Base-by-base conservation (phyloP, 2,329 filamentous ascomycete species). In the Aspergillus thermomutatus region DNA sequence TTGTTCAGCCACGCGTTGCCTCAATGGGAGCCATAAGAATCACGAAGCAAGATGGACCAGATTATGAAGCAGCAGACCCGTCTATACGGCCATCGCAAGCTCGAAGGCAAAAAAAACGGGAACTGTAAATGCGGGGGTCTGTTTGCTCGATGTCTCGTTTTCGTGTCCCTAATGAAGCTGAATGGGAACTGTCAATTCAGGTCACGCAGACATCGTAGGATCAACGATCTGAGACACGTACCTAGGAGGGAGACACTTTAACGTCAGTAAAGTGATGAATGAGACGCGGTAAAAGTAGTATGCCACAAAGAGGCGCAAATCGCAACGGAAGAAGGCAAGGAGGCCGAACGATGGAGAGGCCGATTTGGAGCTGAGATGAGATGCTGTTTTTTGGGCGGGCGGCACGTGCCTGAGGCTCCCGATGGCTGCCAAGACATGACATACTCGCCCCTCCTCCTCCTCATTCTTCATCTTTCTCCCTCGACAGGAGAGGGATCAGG, bases 1-100 rank as follows among this genome's bases (percentile, higher is more conserved):
- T 59, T 63, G 52, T 70, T 69, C 60, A 70, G 64, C 69, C 70
- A 72, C 71, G 71, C 70, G 64, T 70, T 71, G 66, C 70, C 69
- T 73, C 70, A 66, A 71, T 65, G 68, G 71, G 66, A 73, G 73
- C 72, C 73, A 75, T 75, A 67, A 68, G 72, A 72, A 63, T 55
- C 52, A 54, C 28, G 37, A 62, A 64, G 57, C 60, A 56, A 65
- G 60, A 59, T 56, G 64, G 54, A 55, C 48, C 56, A 59, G 61
- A 55, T 53, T 51, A 53, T 60, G 55, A 59, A 60, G 60, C 56
- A 54, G 51, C 56, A 34, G 57, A 58, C 61, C 63, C 61, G 61
- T 59, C 66, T 72, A 75, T 54, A 67, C 68, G 64, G 70, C 71
- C 73, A 76, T 76, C 60, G 60, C 70, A 66, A 62, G 64, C 58